phyloP scores from a whole-genome alignment of 768 basidiomycete genomes.

The Austroboletus festivus region DNA sequence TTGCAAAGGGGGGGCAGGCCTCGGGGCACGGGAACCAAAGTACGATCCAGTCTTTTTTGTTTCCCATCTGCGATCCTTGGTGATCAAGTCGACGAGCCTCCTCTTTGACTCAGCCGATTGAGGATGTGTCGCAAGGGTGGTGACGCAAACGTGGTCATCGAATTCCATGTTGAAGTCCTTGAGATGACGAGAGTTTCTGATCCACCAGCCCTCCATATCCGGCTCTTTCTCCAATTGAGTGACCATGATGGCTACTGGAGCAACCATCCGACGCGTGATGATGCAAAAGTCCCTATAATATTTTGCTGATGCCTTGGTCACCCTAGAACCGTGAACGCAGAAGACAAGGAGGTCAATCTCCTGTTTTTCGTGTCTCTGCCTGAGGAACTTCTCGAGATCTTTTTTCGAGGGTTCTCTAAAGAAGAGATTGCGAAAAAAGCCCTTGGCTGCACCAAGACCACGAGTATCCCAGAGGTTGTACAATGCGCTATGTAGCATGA shows the following conservation, averaged over 20 bases:
- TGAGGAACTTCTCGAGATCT: constrained; percentile 19
- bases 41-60: constrained; percentile 1
- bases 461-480: constrained; percentile 36
- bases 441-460: constrained; percentile 34
- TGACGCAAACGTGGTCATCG: constrained; percentile 37
- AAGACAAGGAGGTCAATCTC: constrained; percentile 42
- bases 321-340: constrained; percentile 35
- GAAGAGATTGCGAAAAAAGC: constrained; percentile 4
- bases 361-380: constrained; percentile 13
- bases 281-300: constrained; percentile 35
- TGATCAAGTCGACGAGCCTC: constrained; percentile 14
- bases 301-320: constrained; percentile 23
- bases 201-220: constrained; percentile 33
- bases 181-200: constrained; percentile 27
- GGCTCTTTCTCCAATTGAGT: constrained; percentile 33
- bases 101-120: constrained; percentile 11
- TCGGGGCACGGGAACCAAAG: constrained; percentile 9
- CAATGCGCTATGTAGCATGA: not conserved
- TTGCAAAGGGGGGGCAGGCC: not conserved
- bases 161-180: constrained; percentile 30
- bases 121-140: constrained; percentile 19
- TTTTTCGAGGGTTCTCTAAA: constrained; percentile 8
- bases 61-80: constrained; percentile 9
- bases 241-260: constrained; percentile 37
- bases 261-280: constrained; percentile 34